Percentiles rank a stretch among this genome's conserved stretches.
Conservation (phyloP, 78 protist species). For the Fonticula alba region DNA sequence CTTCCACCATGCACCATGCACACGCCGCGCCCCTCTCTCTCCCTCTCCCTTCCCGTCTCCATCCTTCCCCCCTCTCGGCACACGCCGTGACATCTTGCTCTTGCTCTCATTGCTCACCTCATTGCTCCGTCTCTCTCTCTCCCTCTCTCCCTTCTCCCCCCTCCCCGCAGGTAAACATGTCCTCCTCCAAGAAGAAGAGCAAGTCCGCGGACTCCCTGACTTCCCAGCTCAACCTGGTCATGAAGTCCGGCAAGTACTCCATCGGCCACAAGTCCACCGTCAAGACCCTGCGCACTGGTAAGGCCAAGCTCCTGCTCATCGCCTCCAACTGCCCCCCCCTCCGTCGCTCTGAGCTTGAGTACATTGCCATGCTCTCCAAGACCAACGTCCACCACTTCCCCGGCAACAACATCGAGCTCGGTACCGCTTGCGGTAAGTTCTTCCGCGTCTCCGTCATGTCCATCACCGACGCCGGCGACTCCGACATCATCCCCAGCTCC, state of each 20-base stretch:
- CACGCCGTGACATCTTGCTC: too few species aligned
- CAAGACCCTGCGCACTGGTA: conserved; percentile 78
- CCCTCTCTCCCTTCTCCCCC: too few species aligned
- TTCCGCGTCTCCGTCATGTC: conserved; percentile 72
- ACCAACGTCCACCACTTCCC: conserved; percentile 88
- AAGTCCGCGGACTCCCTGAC: conserved; percentile 68
- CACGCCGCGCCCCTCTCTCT: too few species aligned
- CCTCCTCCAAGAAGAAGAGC: conserved; percentile 12
- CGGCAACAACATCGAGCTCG: conserved; percentile 95
- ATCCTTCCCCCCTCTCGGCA: too few species aligned
- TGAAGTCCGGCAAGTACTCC: conserved; percentile 87
- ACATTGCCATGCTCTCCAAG: conserved; percentile 95
- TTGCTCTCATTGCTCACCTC: too few species aligned
- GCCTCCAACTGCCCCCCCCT: conserved; percentile 95
- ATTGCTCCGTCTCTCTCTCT: too few species aligned
- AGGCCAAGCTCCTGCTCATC: conserved; percentile 87
- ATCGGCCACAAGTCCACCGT: conserved; percentile 88
- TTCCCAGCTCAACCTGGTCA: conserved; percentile 87
- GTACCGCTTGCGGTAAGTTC: conserved; percentile 95
- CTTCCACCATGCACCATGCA: too few species aligned
- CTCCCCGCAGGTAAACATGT: too few species aligned
- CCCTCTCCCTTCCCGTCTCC: too few species aligned
- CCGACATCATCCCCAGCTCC: conserved; percentile 85
- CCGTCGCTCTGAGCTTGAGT: conserved; percentile 92
- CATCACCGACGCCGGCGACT: conserved; percentile 91